A percentile compares a stretch with the other conserved stretches of the same genome.
These are phyloP conservation scores for Albizia julibrissin DNA, from an alignment of 306 rosid genomes.

Conservation along the genomic window DNA sequence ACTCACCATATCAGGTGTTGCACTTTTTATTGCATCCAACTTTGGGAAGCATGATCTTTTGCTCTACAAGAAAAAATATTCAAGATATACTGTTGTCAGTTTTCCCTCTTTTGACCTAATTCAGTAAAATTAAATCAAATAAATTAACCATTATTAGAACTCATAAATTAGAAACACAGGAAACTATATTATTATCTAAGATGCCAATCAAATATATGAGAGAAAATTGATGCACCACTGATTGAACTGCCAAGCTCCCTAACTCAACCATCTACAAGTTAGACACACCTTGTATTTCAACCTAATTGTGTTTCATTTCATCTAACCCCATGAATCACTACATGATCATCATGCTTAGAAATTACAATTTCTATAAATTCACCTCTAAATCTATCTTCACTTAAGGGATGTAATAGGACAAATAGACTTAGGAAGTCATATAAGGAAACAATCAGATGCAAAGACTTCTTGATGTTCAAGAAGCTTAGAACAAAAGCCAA, in stretches of 20 bases:
- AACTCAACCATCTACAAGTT: constrained; percentile 28
- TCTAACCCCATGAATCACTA: neutral
- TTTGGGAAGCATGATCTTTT: constrained; percentile 82
- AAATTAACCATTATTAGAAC: constrained; percentile 12
- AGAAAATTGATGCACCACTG: constrained; percentile 15
- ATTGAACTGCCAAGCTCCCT: constrained; percentile 24
- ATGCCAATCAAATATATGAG: constrained; percentile 11
- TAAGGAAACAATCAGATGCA: constrained; percentile 2
- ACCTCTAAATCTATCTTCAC: neutral
- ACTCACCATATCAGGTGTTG: constrained; percentile 93
- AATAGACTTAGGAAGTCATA: constrained; percentile 9
- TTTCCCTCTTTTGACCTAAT: constrained; percentile 11
- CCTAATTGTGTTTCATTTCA: constrained; percentile 24
- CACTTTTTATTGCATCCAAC: constrained; percentile 82
- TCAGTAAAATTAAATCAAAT: constrained; percentile 21
- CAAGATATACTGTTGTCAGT: constrained; percentile 1
- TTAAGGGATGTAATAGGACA: constrained; percentile 12
- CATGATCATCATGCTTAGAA: constrained; percentile 11
- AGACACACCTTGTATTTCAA: constrained; percentile 13
- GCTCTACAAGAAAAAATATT: constrained; percentile 58
- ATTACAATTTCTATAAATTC: constrained; percentile 11
- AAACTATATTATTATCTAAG: constrained; percentile 13
- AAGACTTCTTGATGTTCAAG: neutral
- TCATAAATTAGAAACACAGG: neutral
- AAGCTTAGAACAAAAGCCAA: neutral